phyloP scores from a whole-genome alignment of 331 rosid genomes.

The Pyracantha coccinea region DNA sequence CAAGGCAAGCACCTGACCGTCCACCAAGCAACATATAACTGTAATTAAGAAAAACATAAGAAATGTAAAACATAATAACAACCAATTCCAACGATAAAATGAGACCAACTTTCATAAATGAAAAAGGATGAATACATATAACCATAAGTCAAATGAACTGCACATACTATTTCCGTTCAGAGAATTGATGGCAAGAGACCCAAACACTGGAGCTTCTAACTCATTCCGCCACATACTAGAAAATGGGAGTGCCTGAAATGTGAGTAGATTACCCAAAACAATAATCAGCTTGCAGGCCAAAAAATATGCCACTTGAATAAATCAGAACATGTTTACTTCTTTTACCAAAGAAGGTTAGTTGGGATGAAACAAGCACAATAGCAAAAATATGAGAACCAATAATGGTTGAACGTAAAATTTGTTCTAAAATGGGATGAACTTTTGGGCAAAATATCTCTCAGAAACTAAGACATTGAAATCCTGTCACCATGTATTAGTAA shows the following conservation, averaged over 20 bases:
- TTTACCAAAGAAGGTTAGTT: background rate
- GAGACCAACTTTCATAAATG: background rate
- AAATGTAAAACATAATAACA: background rate
- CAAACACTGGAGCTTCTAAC: constrained; percentile 76
- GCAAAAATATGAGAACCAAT: background rate
- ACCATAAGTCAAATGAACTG: constrained; percentile 12
- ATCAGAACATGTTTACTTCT: background rate
- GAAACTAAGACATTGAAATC: background rate
- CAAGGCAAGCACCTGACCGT: constrained; percentile 75
- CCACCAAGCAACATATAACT: constrained; percentile 89
- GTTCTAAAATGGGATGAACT: background rate
- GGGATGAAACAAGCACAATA: background rate
- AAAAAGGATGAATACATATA: constrained; percentile 6
- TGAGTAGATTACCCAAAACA: background rate
- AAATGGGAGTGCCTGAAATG: constrained; percentile 53
- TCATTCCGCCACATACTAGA: constrained; percentile 55
- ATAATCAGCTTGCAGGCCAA: background rate
- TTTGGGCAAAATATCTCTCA: background rate
- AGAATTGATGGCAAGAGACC: constrained; percentile 52
- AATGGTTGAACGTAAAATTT: background rate
- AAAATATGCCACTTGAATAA: background rate
- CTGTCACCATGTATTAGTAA: background rate
- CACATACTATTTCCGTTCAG: constrained; percentile 48
- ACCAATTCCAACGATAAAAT: background rate
- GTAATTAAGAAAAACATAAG: constrained; percentile 6